Conservation (phyloP, 2,329 filamentous ascomycete genomes). For the Trichoderma simmonsii region DNA sequence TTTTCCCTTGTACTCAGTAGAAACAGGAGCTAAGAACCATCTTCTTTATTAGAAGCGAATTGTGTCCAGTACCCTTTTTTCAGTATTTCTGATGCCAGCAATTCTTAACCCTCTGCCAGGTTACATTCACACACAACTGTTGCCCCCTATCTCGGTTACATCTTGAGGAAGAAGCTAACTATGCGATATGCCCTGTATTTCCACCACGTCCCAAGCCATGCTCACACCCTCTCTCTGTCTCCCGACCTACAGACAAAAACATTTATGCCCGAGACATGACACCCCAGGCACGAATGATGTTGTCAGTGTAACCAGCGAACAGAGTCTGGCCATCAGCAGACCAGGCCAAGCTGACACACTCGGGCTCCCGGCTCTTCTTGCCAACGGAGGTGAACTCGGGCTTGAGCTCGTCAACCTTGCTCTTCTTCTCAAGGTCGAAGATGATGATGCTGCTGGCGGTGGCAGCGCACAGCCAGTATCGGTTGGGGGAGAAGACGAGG, state of each 20-base stretch:
- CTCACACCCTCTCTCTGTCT: background rate
- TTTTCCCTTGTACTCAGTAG: constrained; percentile 12
- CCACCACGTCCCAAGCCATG: constrained; percentile 11
- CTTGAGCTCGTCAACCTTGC: constrained; percentile 99
- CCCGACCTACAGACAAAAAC: constrained; percentile 3
- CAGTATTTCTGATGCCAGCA: constrained; percentile 12
- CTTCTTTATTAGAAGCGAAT: constrained; percentile 17
- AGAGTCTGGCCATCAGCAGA: constrained; percentile 97
- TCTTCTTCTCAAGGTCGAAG: constrained; percentile 99
- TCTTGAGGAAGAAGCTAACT: constrained; percentile 14
- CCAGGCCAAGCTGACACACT: constrained; percentile 98
- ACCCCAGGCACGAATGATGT: constrained; percentile 97
- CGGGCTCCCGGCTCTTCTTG: constrained; percentile 99
- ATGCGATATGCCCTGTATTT: constrained; percentile 12
- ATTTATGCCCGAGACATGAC: constrained; percentile 89
- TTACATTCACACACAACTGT: constrained; percentile 1
- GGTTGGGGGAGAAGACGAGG: constrained; percentile 99
- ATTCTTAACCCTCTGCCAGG: constrained; percentile 10
- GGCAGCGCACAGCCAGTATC: constrained; percentile 99
- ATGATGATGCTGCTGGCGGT: constrained; percentile 98
- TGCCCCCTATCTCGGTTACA: constrained; percentile 13
- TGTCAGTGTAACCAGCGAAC: constrained; percentile 99
- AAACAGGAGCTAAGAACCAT: constrained; percentile 15
- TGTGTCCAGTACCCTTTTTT: constrained; percentile 16
- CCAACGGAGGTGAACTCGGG: constrained; percentile 95